Percentiles rank a stretch among this genome's conserved stretches.
Conservation (phyloP, 2,329 filamentous ascomycete species). For the Microdochium bolleyi region DNA sequence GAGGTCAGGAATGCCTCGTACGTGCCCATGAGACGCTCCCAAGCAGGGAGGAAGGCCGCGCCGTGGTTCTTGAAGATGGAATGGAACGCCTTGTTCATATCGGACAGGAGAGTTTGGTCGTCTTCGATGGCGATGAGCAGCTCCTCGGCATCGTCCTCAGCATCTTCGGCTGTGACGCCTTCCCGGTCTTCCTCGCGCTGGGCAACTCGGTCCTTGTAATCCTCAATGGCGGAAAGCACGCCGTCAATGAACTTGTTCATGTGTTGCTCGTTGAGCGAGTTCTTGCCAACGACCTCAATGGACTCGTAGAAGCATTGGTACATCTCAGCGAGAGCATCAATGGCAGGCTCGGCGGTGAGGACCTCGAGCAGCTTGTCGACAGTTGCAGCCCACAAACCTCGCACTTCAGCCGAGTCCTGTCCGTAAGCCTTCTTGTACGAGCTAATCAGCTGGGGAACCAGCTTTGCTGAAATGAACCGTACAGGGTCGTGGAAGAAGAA, state of each 20-base stretch:
- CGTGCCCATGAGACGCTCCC: conserved; percentile 77
- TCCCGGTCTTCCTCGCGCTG: conserved; percentile 77
- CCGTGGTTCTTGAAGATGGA: conserved; percentile 98
- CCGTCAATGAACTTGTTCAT: conserved; percentile 85
- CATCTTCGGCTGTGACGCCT: conserved; percentile 68
- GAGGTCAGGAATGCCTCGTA: conserved; percentile 82
- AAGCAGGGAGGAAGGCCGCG: conserved; percentile 72
- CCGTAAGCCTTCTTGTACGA: conserved; percentile 92
- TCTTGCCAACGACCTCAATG: conserved; percentile 84
- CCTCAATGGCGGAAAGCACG: conserved; percentile 77
- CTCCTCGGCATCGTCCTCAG: conserved; percentile 83
- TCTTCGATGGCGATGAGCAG: conserved; percentile 89
- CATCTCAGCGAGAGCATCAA: conserved; percentile 96
- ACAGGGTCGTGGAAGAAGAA: conserved; percentile 99
- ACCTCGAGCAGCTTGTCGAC: conserved; percentile 91
- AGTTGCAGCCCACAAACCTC: conserved; percentile 75
- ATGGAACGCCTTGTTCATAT: conserved; percentile 99
- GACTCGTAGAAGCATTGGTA: conserved; percentile 99
- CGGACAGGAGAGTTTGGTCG: conserved; percentile 89
- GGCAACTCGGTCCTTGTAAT: conserved; percentile 83
- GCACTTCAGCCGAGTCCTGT: conserved; percentile 67
- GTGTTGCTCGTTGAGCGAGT: conserved; percentile 68
- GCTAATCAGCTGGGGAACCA: conserved; percentile 86
- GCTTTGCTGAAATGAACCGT: conserved; percentile 86
- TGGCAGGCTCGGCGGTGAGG: conserved; percentile 84